phyloP scores from a whole-genome alignment of 2,329 filamentous ascomycete genomes.

The Ophiocordyceps camponoti-rufipedis region DNA sequence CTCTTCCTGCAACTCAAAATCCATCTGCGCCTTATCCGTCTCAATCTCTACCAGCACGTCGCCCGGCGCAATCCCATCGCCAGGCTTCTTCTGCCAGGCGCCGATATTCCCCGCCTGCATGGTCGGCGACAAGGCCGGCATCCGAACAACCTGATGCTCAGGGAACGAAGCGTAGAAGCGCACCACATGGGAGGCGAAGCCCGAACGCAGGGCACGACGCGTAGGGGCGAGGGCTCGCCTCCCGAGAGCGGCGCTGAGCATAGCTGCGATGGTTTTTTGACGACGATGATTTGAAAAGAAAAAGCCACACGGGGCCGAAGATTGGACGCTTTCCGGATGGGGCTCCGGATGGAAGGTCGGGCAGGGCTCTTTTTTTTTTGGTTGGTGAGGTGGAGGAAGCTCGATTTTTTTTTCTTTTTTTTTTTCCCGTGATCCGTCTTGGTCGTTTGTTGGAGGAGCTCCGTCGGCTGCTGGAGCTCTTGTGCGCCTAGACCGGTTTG shows the following conservation, averaged over 20 bases:
- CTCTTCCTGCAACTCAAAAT: conserved; percentile 99
- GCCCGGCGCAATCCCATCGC: conserved; percentile 72
- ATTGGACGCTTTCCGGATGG: background rate
- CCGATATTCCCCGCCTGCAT: conserved; percentile 97
- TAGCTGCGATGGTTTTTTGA: conserved; percentile 13
- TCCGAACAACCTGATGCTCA: conserved; percentile 85
- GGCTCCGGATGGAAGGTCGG: background rate
- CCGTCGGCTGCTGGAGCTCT: conserved; percentile 15
- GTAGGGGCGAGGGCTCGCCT: conserved; percentile 38
- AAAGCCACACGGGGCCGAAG: background rate
- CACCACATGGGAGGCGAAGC: conserved; percentile 34
- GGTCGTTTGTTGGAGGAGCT: conserved; percentile 10
- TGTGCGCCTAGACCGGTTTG: conserved; percentile 13
- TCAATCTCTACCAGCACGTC: conserved; percentile 97
- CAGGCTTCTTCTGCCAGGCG: conserved; percentile 92
- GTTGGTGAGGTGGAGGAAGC: conserved; percentile 4
- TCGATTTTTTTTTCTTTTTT: conserved; percentile 19
- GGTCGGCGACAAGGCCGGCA: conserved; percentile 94
- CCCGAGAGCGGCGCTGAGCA: conserved; percentile 46
- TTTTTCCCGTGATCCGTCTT: background rate
- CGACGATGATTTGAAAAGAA: background rate
- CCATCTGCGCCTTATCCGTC: conserved; percentile 99
- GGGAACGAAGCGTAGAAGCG: conserved; percentile 71
- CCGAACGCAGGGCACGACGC: conserved; percentile 30
- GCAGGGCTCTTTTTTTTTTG: no score